These are phyloP conservation scores for Coemansia sp. DNA, from an alignment of 192 early-diverging fungal genomes.

Conservation along the genomic window DNA sequence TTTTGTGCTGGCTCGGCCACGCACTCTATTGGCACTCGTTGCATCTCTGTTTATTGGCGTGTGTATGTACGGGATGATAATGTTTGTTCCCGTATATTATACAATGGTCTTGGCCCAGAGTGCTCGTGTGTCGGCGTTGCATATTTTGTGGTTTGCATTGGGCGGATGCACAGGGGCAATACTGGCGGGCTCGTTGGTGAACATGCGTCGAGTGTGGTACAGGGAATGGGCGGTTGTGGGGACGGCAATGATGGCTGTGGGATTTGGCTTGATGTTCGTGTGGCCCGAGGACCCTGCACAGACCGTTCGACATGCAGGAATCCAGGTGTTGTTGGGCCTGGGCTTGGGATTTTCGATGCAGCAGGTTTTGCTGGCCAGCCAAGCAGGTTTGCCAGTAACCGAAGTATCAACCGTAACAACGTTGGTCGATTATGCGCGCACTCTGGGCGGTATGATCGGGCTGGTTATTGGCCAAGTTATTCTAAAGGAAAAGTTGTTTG, in stretches of 20 bases:
- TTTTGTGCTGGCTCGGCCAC: constrained; percentile 26
- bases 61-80: constrained; percentile 52
- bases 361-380: constrained; percentile 45
- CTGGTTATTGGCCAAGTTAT: constrained; percentile 48
- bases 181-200: constrained; percentile 29
- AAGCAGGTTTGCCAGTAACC: constrained; percentile 36
- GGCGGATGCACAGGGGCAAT: constrained; percentile 29
- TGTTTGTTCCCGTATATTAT: constrained; percentile 55
- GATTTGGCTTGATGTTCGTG: constrained; percentile 46
- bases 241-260: constrained; percentile 39
- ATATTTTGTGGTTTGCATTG: constrained; percentile 42
- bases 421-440: constrained; percentile 50
- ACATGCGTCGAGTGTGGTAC: constrained; percentile 30
- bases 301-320: constrained; percentile 21
- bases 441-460: constrained; percentile 54
- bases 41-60: constrained; percentile 45
- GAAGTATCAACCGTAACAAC: constrained; percentile 53
- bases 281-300: constrained; percentile 28
- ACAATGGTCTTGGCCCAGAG: constrained; percentile 29
- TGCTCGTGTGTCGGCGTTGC: constrained; percentile 15
- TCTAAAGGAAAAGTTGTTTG: constrained; percentile 50
- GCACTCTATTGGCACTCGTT: constrained; percentile 29
- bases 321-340: constrained; percentile 38
- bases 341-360: constrained; percentile 55
- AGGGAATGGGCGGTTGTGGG: constrained; percentile 43